Evolutionary conservation across 176 grass and related monocot genomes (phyloP), one percentile per base, ranked within the genome.

Genomic region (Phoenix dactylifera): DNA sequence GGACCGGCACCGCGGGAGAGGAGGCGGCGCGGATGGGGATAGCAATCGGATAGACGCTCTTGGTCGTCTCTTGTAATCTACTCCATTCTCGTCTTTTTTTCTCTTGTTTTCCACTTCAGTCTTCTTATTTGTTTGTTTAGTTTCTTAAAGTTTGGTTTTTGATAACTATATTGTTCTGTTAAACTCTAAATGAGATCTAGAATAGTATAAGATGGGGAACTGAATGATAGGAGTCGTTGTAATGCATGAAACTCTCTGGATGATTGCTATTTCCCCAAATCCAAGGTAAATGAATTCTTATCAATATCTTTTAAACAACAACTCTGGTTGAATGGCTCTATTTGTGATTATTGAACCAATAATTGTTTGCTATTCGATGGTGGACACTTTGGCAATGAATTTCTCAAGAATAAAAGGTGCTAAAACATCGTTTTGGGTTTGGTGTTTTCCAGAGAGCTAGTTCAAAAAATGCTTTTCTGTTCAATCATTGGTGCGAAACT

Each of bases 11-110:
- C 62, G 57, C 2, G 39, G 80, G 0, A 18, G 68, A 1, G 49
- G 67, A 6, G 25, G 61, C 6, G 57, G 48, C 10, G 54, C 55
- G 0, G 64, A 68, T 49, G 74, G 70, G 18, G 74, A 70, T 3
- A 18, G 67, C 50, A 54, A 69, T 48, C 74, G 86, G 16, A 74
- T 95, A 25, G 90, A 82, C 55, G 83, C 91, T 7, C 86, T 95
- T 39, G 83, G 83, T 6, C 77, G 86, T 24, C 72, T 95, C 16
- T 53, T 95, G 91, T 90, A 87, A 58, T n/a, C 1, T 63, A 10
- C 20, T 50, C 51, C 20, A 3, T 15, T 4, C 51, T 22, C 3
- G 3, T 9, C 24, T 51, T 51, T 51, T 0, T 48, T 30, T 30
- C 28, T 30, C 28, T 30, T 30, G 5, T 6, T 28, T 28, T 30